These are phyloP conservation scores for Boletus eberwhitei DNA, from an alignment of 768 basidiomycete genomes.

Conservation along the genomic window DNA sequence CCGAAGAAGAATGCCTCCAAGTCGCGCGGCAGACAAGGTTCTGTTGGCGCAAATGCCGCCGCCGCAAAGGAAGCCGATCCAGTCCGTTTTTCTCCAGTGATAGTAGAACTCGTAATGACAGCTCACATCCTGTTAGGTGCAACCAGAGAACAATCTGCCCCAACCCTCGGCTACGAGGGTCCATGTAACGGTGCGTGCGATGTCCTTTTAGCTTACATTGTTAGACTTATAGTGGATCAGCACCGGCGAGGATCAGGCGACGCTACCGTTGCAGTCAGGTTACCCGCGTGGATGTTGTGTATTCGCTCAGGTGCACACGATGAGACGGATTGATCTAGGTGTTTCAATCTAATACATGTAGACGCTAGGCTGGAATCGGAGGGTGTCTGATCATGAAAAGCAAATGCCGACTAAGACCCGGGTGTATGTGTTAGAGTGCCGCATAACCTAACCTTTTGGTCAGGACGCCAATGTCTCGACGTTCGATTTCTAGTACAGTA, in stretches of 20 bases:
- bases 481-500: no score
- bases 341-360: no score
- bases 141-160: no score
- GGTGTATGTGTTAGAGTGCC: no score
- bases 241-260: background rate
- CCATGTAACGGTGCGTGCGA: background rate
- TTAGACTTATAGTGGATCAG: background rate
- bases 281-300: background rate
- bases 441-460: no score
- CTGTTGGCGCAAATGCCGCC: no score
- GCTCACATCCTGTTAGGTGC: background rate
- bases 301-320: background rate
- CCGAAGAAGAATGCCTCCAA: background rate
- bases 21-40: background rate
- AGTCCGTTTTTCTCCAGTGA: background rate
- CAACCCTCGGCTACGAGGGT: background rate
- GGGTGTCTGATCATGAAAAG: no score
- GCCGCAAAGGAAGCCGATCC: no score
- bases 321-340: background rate
- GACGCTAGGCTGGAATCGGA: no score
- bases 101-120: background rate
- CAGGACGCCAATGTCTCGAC: no score
- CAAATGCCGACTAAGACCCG: no score
- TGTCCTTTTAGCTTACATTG: background rate
- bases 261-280: background rate